These are phyloP conservation scores for Phaeodactylum tricornutum DNA, from an alignment of 108 stramenopile genomes.

Conservation along the genomic window DNA sequence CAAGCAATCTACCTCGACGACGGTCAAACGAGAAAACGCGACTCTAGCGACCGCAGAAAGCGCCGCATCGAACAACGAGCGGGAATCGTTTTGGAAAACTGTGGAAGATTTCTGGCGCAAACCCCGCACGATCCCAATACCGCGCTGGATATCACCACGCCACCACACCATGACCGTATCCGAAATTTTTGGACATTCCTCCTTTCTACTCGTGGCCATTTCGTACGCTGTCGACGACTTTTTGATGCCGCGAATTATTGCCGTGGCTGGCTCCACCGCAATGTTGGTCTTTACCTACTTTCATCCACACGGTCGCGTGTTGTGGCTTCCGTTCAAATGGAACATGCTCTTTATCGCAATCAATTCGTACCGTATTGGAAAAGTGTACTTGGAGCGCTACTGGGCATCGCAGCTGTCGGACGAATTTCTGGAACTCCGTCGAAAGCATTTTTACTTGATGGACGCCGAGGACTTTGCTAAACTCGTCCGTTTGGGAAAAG, in stretches of 20 bases:
- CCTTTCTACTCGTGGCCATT: conserved; percentile 71
- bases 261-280: conserved; percentile 54
- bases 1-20: neutral
- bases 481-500: conserved; percentile 32
- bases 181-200: conserved; percentile 64
- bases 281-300: conserved; percentile 83
- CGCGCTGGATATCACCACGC: conserved; percentile 69
- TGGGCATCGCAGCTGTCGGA: conserved; percentile 31
- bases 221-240: conserved; percentile 73
- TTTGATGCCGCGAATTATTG: conserved; percentile 59
- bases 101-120: conserved; percentile 18
- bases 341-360: conserved; percentile 70
- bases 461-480: conserved; percentile 58
- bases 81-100: neutral
- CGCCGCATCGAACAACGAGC: neutral
- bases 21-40: too few species aligned
- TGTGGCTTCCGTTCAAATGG: conserved; percentile 85
- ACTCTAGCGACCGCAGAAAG: neutral
- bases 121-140: conserved; percentile 56
- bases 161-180: conserved; percentile 50
- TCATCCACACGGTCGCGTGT: conserved; percentile 76
- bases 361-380: conserved; percentile 58
- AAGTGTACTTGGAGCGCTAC: conserved; percentile 38
- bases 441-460: conserved; percentile 58
- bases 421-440: conserved; percentile 31